A percentile compares a stretch with the other conserved stretches of the same genome.
These are phyloP conservation scores for Vararia minispora DNA, from an alignment of 768 basidiomycete species.

Conservation along the genomic window DNA sequence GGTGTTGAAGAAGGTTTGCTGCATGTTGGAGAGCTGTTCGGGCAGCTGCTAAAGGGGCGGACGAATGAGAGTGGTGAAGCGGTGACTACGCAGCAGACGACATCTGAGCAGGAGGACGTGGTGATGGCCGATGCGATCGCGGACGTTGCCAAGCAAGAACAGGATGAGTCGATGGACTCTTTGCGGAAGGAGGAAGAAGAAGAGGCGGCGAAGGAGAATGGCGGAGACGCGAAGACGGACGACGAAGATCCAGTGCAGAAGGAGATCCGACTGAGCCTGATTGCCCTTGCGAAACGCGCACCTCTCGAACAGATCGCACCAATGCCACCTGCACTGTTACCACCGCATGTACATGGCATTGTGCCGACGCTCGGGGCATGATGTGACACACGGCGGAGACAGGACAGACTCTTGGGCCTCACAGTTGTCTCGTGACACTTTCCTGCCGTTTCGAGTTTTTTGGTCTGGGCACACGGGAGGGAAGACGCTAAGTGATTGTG, in stretches of 20 bases:
- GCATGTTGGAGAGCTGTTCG: constrained; percentile 43
- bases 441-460: no score
- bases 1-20: constrained; percentile 35
- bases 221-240: constrained; percentile 2
- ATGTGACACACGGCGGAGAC: no score
- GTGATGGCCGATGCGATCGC: constrained; percentile 7
- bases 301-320: constrained; percentile 38
- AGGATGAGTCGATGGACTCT: no score
- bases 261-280: constrained; percentile 58
- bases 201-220: constrained; percentile 5
- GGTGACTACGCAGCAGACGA: constrained; percentile 1
- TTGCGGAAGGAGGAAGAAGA: constrained; percentile 7
- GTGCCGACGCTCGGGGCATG: constrained; percentile 13
- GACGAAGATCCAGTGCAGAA: constrained; percentile 40
- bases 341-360: constrained; percentile 11
- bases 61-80: constrained; percentile 10
- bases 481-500: no score
- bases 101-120: constrained; percentile 10
- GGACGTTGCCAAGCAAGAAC: constrained; percentile 14
- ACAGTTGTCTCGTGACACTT: no score
- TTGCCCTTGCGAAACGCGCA: constrained; percentile 69
- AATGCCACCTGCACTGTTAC: constrained; percentile 12
- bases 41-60: constrained; percentile 28
- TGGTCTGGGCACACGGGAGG: no score
- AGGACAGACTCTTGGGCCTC: no score